These are phyloP conservation scores for Paraphaeosphaeria sporulosa DNA, from an alignment of 2,329 filamentous ascomycete genomes.

Conservation along the genomic window DNA sequence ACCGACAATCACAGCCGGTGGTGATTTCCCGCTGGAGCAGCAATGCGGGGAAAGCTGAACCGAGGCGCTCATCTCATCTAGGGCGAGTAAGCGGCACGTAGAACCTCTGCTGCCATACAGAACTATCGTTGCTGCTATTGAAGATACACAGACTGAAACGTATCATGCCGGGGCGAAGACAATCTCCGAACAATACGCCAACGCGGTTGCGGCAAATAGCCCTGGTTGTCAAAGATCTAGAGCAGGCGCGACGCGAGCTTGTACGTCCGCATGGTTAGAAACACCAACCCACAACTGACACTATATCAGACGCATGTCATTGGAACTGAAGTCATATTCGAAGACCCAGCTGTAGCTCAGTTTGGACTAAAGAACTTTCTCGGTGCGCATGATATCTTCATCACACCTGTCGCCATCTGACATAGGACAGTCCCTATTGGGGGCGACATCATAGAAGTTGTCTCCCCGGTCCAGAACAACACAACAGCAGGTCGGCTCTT, in stretches of 20 bases:
- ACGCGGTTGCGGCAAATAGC: constrained; percentile 48
- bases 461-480: constrained; percentile 47
- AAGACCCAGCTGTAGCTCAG: constrained; percentile 48
- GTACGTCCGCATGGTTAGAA: constrained; percentile 21
- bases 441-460: constrained; percentile 55
- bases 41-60: constrained; percentile 3
- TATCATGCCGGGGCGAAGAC: neutral
- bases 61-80: constrained; percentile 1
- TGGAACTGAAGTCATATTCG: constrained; percentile 51
- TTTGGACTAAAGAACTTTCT: constrained; percentile 54
- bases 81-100: neutral
- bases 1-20: neutral
- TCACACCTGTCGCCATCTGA: neutral
- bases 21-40: neutral
- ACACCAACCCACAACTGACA: constrained; percentile 13
- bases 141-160: neutral
- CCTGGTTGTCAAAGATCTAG: constrained; percentile 40
- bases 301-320: constrained; percentile 45
- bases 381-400: constrained; percentile 27
- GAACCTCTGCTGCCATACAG: neutral
- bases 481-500: constrained; percentile 54
- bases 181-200: constrained; percentile 23
- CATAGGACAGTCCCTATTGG: constrained; percentile 48
- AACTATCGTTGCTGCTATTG: neutral
- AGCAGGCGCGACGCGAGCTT: constrained; percentile 32